Conservation (phyloP, 305 asterid genomes). For the Ajuga reptans region DNA sequence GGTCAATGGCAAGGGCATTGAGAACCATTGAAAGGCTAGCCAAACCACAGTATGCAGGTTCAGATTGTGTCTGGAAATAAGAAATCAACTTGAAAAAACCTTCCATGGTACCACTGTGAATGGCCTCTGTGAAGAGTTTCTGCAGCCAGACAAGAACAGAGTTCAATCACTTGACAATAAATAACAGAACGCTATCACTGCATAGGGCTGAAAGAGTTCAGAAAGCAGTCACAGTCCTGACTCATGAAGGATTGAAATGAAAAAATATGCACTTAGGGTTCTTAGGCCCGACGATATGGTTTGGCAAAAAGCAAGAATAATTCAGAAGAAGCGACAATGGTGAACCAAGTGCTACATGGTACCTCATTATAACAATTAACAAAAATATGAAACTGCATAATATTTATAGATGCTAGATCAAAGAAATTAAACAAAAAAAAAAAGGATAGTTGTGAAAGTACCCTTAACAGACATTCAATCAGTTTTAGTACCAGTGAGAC, state of each 20-base stretch:
- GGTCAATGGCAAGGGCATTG: constrained; percentile 95
- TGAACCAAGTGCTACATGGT: background rate
- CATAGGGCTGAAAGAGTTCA: background rate
- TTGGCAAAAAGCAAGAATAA: background rate
- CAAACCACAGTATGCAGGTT: constrained; percentile 95
- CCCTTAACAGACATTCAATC: background rate
- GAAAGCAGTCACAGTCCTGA: background rate
- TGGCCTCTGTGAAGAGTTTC: constrained; percentile 82
- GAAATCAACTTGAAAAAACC: constrained; percentile 86
- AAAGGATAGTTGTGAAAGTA: background rate
- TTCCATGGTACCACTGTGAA: constrained; percentile 82
- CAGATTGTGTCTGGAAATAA: constrained; percentile 95
- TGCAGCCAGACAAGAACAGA: constrained; percentile 33
- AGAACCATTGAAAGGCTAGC: constrained; percentile 95
- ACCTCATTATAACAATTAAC: background rate
- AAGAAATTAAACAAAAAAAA: background rate
- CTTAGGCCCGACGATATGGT: background rate
- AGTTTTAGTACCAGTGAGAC: background rate
- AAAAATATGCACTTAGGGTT: background rate
- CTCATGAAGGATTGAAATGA: background rate
- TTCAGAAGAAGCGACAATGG: background rate
- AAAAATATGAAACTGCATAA: background rate
- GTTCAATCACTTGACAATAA: constrained; percentile 11
- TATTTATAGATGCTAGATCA: background rate
- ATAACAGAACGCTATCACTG: background rate